Percentiles rank a stretch among this genome's conserved stretches.
Evolutionary conservation across 2,329 filamentous ascomycete genomes (phyloP).

Genomic region (Pseudogymnoascus sp.): DNA sequence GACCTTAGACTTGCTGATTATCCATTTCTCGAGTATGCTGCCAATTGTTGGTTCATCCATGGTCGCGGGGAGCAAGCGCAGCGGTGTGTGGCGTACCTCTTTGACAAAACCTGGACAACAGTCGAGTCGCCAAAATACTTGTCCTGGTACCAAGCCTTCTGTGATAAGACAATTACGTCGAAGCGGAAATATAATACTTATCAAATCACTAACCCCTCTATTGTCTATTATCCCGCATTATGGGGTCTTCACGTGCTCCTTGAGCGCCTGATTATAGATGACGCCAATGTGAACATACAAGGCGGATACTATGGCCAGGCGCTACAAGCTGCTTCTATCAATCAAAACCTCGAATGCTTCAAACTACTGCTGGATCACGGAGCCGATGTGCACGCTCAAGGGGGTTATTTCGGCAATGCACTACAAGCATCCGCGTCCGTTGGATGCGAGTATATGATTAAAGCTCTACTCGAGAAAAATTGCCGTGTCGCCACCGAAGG

Average conservation of each 20-base stretch:
- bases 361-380: background rate
- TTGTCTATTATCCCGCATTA: background rate
- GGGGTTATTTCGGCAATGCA: background rate
- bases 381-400: background rate
- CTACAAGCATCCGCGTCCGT: background rate
- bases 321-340: background rate
- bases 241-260: background rate
- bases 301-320: constrained; percentile 1
- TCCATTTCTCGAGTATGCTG: background rate
- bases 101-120: background rate
- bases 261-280: background rate
- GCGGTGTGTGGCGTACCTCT: background rate
- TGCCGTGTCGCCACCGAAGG: background rate
- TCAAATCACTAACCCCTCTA: background rate
- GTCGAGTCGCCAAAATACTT: background rate
- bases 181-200: background rate
- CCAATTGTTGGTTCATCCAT: background rate
- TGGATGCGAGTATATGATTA: background rate
- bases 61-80: background rate
- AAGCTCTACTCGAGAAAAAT: background rate
- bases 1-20: background rate
- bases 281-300: background rate
- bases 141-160: background rate
- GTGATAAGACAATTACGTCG: background rate
- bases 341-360: background rate